These are phyloP conservation scores for Notholithocarpus densiflorus DNA, from an alignment of 306 rosid species.

Conservation along the genomic window DNA sequence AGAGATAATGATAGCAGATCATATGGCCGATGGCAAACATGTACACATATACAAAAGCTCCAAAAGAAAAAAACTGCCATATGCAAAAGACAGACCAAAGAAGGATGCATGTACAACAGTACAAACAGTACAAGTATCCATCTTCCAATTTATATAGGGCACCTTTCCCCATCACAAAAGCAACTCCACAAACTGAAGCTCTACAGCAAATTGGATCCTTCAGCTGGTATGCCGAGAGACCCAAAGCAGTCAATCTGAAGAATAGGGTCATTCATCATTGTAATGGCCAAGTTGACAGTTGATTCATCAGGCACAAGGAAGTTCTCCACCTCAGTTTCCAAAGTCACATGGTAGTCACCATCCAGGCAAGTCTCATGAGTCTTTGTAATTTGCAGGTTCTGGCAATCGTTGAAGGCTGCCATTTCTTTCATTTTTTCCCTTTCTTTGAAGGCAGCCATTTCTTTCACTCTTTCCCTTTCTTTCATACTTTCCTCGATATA, in stretches of 20 bases:
- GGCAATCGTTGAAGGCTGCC: background rate
- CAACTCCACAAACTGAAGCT: background rate
- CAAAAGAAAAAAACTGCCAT: too few species aligned
- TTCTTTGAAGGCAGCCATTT: conserved; percentile 3
- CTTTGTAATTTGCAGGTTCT: background rate
- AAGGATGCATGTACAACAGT: too few species aligned
- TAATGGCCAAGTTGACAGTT: background rate
- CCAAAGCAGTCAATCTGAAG: background rate
- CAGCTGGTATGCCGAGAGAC: too few species aligned
- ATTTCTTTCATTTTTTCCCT: conserved; percentile 3
- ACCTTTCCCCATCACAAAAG: background rate
- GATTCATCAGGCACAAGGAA: too few species aligned
- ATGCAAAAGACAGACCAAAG: too few species aligned
- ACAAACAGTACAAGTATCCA: too few species aligned
- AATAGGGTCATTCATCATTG: background rate
- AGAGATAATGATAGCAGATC: too few species aligned
- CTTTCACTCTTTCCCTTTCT: conserved; percentile 13
- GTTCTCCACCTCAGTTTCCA: background rate
- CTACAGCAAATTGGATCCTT: too few species aligned
- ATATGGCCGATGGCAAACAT: too few species aligned
- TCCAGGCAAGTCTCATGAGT: background rate
- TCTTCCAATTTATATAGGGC: too few species aligned
- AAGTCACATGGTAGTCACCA: background rate
- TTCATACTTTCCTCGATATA: conserved; percentile 31
- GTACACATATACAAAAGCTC: too few species aligned